Percentiles rank a stretch among this genome's conserved stretches.
These are phyloP conservation scores for Ammopiptanthus mongolicus DNA, from an alignment of 306 rosid genomes.

Conservation along the genomic window DNA sequence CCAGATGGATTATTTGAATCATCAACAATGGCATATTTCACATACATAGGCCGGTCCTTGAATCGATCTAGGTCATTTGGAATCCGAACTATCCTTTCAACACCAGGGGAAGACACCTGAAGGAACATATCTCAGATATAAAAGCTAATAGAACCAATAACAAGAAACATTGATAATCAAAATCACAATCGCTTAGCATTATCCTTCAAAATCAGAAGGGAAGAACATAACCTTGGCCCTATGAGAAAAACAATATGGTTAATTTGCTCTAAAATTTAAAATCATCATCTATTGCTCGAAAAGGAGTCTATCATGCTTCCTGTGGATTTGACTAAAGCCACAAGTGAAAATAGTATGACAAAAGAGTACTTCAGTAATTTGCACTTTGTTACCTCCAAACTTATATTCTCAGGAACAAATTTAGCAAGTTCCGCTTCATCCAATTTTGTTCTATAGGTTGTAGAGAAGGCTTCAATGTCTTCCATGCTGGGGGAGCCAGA, in stretches of 20 bases:
- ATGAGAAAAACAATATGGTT: background rate
- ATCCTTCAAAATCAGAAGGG: background rate
- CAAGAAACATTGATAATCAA: background rate
- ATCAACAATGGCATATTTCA: constrained; percentile 46
- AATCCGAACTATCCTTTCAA: constrained; percentile 74
- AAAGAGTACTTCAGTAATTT: background rate
- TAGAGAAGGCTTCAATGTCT: constrained; percentile 82
- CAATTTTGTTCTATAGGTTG: constrained; percentile 54
- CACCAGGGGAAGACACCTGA: constrained; percentile 99
- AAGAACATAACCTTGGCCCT: background rate
- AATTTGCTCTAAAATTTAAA: constrained; percentile 1
- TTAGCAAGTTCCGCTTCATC: constrained; percentile 79
- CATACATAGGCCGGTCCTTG: constrained; percentile 80
- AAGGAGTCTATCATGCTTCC: too few relatives aligned
- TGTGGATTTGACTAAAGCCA: background rate
- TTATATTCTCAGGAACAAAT: constrained; percentile 72
- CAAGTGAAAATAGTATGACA: background rate
- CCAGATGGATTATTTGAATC: constrained; percentile 38
- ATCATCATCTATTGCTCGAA: too few relatives aligned
- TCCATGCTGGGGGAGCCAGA: constrained; percentile 93
- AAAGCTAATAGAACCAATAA: background rate
- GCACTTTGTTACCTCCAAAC: constrained; percentile 59
- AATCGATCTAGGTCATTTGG: constrained; percentile 80
- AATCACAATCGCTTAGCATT: background rate
- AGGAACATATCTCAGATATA: constrained; percentile 16